Base-by-base conservation (phyloP, 2,329 filamentous ascomycete species). In the Penicillium sp. region DNA sequence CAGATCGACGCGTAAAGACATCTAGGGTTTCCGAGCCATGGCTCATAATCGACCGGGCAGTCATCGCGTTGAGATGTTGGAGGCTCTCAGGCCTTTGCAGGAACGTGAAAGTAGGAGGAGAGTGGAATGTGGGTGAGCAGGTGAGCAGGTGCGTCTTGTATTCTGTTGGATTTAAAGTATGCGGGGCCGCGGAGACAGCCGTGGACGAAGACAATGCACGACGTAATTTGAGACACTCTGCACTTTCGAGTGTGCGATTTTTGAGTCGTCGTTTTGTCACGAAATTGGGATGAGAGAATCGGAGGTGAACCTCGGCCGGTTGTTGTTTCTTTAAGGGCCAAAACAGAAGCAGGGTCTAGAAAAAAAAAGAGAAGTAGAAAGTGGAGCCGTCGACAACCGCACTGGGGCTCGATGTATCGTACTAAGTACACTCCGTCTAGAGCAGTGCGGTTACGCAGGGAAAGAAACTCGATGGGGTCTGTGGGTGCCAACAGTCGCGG, bases 21-120 rank as follows among this genome's bases (percentile, higher is more conserved):
- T 74, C 73, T 28, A 74, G 58, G 7, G 66, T 63, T 28, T 67
- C 67, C 11, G 72, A 70, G 42, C 66, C 65, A 12, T 65, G 63
- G 28, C 67, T 69, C 55, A 70, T 45, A 31, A 71, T 64, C 4
- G 72, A 74, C 20, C 69, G 62, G 1, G 71, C 54, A 5, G 61
- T 47, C 67, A 67, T 69, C 15, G 54, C 57, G 43, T 43, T 41
- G 34, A 31, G 14, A 35, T 41, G 4, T 20, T 14, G 39, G 17
- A 37, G 52, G 41, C 25, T 39, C 43, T 48, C 14, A 6, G 8
- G n/a, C 34, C 28, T 41, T 53, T 50, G 14, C 45, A 42, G 28
- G 42, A 17, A 58, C 25, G 15, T n/a, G 11, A n/a, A 55, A 20
- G 12, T 6, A 7, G 31, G 42, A 50, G 10, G 17, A 38, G 47